Evolutionary conservation across 164 flowering plant species (phyloP).

Genomic region (Nymphaea thermarum): DNA sequence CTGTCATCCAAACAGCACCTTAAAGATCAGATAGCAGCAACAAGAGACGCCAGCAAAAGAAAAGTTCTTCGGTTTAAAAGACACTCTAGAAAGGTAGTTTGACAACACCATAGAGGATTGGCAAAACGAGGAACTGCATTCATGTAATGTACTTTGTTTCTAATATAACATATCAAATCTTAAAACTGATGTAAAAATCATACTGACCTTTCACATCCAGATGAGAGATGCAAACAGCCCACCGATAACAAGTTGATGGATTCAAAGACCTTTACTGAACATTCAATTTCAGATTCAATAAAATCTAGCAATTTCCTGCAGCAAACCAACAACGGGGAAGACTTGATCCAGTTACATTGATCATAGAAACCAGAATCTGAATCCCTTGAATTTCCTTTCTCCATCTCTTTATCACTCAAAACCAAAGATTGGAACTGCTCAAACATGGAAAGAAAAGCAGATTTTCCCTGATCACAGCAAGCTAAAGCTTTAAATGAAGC

Average conservation of each 20-base stretch:
- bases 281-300: conserved; percentile 29
- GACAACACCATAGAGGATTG: too few species aligned
- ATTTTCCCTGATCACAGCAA: conserved; percentile 43
- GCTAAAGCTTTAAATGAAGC: conserved; percentile 46
- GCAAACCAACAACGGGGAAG: conserved; percentile 62
- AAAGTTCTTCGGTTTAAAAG: too few species aligned
- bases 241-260: conserved; percentile 31
- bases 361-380: conserved; percentile 13
- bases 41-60: too few species aligned
- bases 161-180: not conserved
- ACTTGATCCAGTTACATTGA: conserved; percentile 30
- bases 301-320: conserved; percentile 47
- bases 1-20: too few species aligned
- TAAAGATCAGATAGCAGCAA: too few species aligned
- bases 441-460: conserved; percentile 32
- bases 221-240: conserved; percentile 45
- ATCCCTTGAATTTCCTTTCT: conserved; percentile 18
- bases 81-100: too few species aligned
- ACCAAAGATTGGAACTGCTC: conserved; percentile 12
- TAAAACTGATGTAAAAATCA: conserved; percentile 1
- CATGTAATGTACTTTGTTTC: too few species aligned
- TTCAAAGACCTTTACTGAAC: conserved; percentile 34
- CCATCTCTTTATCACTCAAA: conserved; percentile 22
- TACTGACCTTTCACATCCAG: conserved; percentile 61
- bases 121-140: too few species aligned